phyloP scores from a whole-genome alignment of 331 rosid species.

The Erythrophleum ivorense region DNA sequence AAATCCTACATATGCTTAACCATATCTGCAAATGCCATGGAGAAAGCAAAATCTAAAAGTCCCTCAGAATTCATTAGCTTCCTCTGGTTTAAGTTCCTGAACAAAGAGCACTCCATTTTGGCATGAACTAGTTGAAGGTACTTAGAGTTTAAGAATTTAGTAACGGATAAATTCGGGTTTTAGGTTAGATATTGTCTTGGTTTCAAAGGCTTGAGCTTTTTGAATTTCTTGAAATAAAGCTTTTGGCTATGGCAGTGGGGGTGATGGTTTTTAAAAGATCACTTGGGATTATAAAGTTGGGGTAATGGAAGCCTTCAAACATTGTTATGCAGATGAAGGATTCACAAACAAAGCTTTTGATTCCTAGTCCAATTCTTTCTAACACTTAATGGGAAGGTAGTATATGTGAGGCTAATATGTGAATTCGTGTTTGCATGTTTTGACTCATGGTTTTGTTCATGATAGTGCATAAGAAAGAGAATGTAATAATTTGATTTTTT shows the following conservation, averaged over 20 bases:
- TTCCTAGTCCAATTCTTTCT: constrained; percentile 1
- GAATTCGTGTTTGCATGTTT: neutral
- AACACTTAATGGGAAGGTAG: neutral
- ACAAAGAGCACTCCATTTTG: constrained; percentile 94
- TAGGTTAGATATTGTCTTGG: constrained; percentile 54
- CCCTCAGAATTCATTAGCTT: constrained; percentile 74
- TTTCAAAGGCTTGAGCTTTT: constrained; percentile 53
- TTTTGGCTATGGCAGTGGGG: constrained; percentile 11
- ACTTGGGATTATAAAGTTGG: constrained; percentile 45
- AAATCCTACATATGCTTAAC: constrained; percentile 75
- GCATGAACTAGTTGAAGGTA: constrained; percentile 84
- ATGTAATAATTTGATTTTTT: no score
- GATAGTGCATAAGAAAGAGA: neutral
- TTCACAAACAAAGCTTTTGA: constrained; percentile 63
- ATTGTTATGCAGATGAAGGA: constrained; percentile 72
- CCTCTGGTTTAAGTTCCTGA: constrained; percentile 81
- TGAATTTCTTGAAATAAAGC: constrained; percentile 69
- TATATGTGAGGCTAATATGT: neutral
- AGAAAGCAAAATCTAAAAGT: constrained; percentile 75
- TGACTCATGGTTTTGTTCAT: neutral
- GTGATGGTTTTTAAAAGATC: constrained; percentile 31
- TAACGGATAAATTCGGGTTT: constrained; percentile 62
- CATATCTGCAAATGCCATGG: constrained; percentile 78
- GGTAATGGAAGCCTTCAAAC: constrained; percentile 77
- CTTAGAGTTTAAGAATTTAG: constrained; percentile 64